These are phyloP conservation scores for Crucibulum laeve DNA, from an alignment of 768 basidiomycete genomes.

Conservation along the genomic window DNA sequence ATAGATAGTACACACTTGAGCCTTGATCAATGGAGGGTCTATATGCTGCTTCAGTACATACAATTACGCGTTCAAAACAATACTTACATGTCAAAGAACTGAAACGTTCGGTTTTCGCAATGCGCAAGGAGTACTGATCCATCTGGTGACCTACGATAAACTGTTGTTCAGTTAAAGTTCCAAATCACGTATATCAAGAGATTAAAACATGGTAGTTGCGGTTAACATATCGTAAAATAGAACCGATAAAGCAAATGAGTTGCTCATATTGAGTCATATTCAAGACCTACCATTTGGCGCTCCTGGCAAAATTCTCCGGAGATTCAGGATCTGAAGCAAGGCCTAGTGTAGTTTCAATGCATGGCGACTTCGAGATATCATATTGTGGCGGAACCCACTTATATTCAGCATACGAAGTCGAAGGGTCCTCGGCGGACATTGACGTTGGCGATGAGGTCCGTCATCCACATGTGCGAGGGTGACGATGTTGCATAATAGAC, in stretches of 20 bases:
- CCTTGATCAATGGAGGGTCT: not conserved
- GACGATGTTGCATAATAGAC: too few relatives aligned
- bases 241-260: not conserved
- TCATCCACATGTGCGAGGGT: too few relatives aligned
- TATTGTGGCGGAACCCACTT: constrained; percentile 1
- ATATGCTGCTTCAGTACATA: not conserved
- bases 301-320: constrained; percentile 46
- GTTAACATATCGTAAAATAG: not conserved
- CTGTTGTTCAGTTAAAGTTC: not conserved
- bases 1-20: not conserved
- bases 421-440: too few relatives aligned
- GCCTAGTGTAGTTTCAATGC: constrained; percentile 3
- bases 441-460: too few relatives aligned
- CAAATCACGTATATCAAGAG: not conserved
- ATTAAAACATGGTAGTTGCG: not conserved
- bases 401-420: too few relatives aligned
- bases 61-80: not conserved
- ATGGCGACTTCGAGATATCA: constrained; percentile 17
- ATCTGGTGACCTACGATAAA: constrained; percentile 61
- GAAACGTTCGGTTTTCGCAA: constrained; percentile 67
- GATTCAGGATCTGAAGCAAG: constrained; percentile 18
- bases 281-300: constrained; percentile 45
- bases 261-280: not conserved
- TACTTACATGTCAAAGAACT: constrained; percentile 47
- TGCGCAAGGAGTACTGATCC: constrained; percentile 64